Evolutionary conservation across 306 rosid genomes (phyloP), one percentile per base, ranked within the genome.

Genomic region (Vigna nakashimae): DNA sequence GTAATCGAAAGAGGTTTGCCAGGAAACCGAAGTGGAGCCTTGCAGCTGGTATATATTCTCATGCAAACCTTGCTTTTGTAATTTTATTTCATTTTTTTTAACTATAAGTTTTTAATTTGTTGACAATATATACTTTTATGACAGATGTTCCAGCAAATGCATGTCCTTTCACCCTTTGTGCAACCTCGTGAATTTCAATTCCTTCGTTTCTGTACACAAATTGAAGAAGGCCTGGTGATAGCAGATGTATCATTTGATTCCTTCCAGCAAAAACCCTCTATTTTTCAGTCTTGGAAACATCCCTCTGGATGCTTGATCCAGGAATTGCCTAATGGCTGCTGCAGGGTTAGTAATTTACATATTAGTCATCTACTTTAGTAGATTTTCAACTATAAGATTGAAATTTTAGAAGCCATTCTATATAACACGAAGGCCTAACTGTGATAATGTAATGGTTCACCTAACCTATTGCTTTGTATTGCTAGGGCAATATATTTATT

Each of bases 251-350:
- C 98, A 0, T 87, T 66, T 45, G 88, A 85, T 67, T 18, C 40
- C 6, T 58, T 78, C 1, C 69, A 52, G 53, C 80, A 71, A 6
- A 60, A 43, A 16, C 6, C 15, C 16, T 42, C 72, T 0, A 22
- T 62, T 24, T 38, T 82, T 36, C 77, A 60, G 20, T 50, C 81
- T 60, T 90, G 96, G 96, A 87, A 73, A 73, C 84, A 81, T 50
- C 98, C 98, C 9, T 94, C 97, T 0, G 98, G 98, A 13, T 90
- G 92, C 84, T 63, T 91, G 84, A 84, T 94, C 63, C 82, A 88
- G n/a, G 90, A 89, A 36, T 7, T 88, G 82, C 57, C 81, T 9
- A 83, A 84, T 66, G 93, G 91, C 0, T 76, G 66, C 66, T 90
- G 94, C 36, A 73, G 76, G 90, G 98, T 91, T 32, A 70, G 83